A percentile compares a stretch with the other conserved stretches of the same genome.
Conservation (phyloP, 2,329 filamentous ascomycete genomes). For the Diplodia seriata region DNA sequence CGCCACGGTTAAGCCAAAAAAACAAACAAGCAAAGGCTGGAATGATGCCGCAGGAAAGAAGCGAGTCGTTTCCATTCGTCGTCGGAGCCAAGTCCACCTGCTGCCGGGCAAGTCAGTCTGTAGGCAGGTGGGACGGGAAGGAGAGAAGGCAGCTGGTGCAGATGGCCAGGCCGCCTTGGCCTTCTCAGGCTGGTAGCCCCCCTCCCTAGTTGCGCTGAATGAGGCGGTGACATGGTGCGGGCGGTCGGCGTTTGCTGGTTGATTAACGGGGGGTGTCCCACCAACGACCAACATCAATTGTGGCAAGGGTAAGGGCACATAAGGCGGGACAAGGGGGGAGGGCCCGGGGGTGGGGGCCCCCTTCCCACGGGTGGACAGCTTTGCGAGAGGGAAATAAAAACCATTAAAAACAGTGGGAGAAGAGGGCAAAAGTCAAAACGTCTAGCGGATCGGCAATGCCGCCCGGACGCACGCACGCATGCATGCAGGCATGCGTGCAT, state of each 20-base stretch:
- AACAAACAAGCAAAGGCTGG: background rate
- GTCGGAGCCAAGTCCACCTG: background rate
- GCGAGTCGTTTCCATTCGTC: background rate
- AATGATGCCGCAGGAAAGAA: background rate
- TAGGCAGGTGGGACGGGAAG: background rate
- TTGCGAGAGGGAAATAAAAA: background rate
- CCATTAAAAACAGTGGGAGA: background rate
- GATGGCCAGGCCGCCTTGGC: constrained; percentile 9
- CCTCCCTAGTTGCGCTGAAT: background rate
- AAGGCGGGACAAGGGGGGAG: background rate
- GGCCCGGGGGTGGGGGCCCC: background rate
- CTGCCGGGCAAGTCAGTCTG: background rate
- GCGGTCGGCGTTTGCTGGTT: background rate
- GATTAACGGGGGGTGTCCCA: background rate
- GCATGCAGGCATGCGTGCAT: constrained; percentile 13
- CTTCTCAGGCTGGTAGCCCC: background rate
- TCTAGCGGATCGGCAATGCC: constrained; percentile 28
- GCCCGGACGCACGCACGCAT: constrained; percentile 12
- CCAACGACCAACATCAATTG: background rate
- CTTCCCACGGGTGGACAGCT: background rate
- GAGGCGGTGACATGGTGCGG: constrained; percentile 1
- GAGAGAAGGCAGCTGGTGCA: background rate
- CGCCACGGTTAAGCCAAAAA: background rate
- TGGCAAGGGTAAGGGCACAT: constrained; percentile 4
- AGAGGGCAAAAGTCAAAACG: background rate